Percentiles rank a stretch among this genome's conserved stretches.
These are phyloP conservation scores for Tricholoma sp. DNA, from an alignment of 768 basidiomycete species.

Conservation along the genomic window DNA sequence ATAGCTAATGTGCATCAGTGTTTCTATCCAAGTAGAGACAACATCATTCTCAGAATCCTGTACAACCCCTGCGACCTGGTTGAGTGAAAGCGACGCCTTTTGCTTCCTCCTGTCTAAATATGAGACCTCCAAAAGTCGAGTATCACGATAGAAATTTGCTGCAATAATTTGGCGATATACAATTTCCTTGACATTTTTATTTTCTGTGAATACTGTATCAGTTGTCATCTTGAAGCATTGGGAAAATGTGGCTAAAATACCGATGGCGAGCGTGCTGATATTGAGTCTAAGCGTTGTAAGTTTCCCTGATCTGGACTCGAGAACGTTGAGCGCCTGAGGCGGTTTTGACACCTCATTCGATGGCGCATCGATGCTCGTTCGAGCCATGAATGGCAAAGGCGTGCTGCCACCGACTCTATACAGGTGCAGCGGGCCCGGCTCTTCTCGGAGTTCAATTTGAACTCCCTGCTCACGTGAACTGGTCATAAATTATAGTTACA, in stretches of 20 bases:
- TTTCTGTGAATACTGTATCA: background rate
- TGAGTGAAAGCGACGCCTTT: constrained; percentile 33
- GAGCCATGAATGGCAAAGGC: background rate
- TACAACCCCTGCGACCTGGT: constrained; percentile 39
- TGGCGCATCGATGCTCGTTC: background rate
- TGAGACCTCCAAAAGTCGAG: constrained; percentile 38
- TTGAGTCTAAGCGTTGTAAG: constrained; percentile 12
- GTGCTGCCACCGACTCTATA: background rate
- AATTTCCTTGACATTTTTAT: background rate
- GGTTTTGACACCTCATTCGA: background rate
- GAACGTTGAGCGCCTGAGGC: constrained; percentile 11
- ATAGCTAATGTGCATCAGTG: constrained; percentile 55
- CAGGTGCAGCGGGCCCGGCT: background rate
- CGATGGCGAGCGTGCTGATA: constrained; percentile 9
- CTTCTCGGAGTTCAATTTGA: no score
- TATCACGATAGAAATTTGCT: constrained; percentile 34
- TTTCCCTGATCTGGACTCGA: constrained; percentile 5
- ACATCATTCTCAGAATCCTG: constrained; percentile 26
- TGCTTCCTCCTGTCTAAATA: constrained; percentile 44
- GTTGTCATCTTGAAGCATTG: background rate
- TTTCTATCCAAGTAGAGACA: constrained; percentile 47
- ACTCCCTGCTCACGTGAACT: no score
- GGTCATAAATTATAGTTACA: no score
- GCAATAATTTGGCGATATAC: constrained; percentile 47
- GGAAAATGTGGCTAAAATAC: constrained; percentile 2